Conservation (phyloP, 2,329 filamentous ascomycete species). For the Diplodia corticola region DNA sequence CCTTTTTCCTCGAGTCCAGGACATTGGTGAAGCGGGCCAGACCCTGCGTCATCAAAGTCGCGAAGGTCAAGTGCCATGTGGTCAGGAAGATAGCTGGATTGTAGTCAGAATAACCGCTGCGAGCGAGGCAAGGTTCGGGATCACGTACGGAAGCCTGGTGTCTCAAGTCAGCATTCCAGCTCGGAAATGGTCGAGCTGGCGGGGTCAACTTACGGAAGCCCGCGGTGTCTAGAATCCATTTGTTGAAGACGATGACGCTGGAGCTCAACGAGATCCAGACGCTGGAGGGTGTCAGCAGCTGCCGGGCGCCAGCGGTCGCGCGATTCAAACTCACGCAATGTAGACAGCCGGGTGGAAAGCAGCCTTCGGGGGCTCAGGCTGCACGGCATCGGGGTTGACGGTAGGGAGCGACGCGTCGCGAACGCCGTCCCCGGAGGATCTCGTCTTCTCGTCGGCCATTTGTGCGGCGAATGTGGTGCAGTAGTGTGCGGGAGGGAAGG, state of each 20-base stretch:
- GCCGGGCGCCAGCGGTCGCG: slow-evolving; percentile 41
- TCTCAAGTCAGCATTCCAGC: slow-evolving; percentile 32
- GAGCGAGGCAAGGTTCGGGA: slow-evolving; percentile 4
- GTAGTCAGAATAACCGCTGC: slow-evolving; percentile 43
- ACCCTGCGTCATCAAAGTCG: slow-evolving; percentile 90
- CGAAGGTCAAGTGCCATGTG: slow-evolving; percentile 93
- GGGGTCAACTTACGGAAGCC: slow-evolving; percentile 68
- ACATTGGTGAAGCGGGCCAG: slow-evolving; percentile 85
- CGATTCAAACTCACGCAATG: slow-evolving; percentile 58
- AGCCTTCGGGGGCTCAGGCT: slow-evolving; percentile 64
- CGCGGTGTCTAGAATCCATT: slow-evolving; percentile 88
- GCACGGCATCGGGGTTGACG: slow-evolving; percentile 74
- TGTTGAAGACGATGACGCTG: slow-evolving; percentile 98
- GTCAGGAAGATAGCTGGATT: slow-evolving; percentile 69
- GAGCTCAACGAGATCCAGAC: slow-evolving; percentile 92
- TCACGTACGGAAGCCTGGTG: slow-evolving; percentile 49
- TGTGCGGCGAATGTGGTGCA: slow-evolving; percentile 57
- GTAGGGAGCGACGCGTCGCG: slow-evolving; percentile 74
- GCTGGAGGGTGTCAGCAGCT: slow-evolving; percentile 48
- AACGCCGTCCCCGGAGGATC: slow-evolving; percentile 75
- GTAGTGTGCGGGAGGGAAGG: slow-evolving; percentile 2
- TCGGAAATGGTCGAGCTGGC: neutral
- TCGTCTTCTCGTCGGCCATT: slow-evolving; percentile 69
- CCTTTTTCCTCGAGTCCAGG: slow-evolving; percentile 90
- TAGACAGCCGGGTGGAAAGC: slow-evolving; percentile 81